Conservation (phyloP, 495 filamentous ascomycete genomes). For the Tuber umbilicatum region DNA sequence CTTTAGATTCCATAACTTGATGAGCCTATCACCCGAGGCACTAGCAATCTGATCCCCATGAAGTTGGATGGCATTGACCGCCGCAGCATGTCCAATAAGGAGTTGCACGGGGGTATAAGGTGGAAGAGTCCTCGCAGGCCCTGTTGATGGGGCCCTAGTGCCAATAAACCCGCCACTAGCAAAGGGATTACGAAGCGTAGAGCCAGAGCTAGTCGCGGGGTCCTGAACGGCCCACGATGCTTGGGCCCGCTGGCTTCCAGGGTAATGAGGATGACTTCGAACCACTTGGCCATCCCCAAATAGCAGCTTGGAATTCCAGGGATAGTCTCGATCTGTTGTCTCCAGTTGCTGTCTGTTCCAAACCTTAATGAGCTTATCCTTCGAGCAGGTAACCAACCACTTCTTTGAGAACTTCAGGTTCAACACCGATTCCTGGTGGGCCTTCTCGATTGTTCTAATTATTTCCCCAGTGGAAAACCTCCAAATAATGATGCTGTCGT, state of each 20-base stretch:
- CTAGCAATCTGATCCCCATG: slow-evolving; percentile 81
- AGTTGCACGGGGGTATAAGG: slow-evolving; percentile 71
- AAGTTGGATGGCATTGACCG: slow-evolving; percentile 94
- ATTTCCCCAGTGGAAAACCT: slow-evolving; percentile 80
- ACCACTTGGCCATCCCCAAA: slow-evolving; percentile 41
- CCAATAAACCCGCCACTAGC: slow-evolving; percentile 41
- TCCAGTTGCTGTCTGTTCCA: slow-evolving; percentile 74
- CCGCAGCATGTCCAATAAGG: slow-evolving; percentile 75
- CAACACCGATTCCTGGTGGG: slow-evolving; percentile 86
- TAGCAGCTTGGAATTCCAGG: slow-evolving; percentile 38
- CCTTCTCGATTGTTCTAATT: slow-evolving; percentile 62
- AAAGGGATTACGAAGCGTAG: slow-evolving; percentile 45
- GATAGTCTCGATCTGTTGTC: slow-evolving; percentile 64
- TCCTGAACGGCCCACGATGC: slow-evolving; percentile 33
- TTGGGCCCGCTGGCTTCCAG: slow-evolving; percentile 52
- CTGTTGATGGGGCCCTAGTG: slow-evolving; percentile 6
- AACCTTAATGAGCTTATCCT: slow-evolving; percentile 91
- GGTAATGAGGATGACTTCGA: slow-evolving; percentile 37
- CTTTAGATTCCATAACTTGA: slow-evolving; percentile 89
- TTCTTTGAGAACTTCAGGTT: slow-evolving; percentile 89
- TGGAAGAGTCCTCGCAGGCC: slow-evolving; percentile 45
- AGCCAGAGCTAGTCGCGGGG: slow-evolving; percentile 21
- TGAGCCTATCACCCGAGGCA: slow-evolving; percentile 81
- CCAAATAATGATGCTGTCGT: slow-evolving; percentile 85
- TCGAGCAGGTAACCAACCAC: slow-evolving; percentile 91